Base-by-base conservation (phyloP, 352 stramenopile species). In the Plasmopara muralis region DNA sequence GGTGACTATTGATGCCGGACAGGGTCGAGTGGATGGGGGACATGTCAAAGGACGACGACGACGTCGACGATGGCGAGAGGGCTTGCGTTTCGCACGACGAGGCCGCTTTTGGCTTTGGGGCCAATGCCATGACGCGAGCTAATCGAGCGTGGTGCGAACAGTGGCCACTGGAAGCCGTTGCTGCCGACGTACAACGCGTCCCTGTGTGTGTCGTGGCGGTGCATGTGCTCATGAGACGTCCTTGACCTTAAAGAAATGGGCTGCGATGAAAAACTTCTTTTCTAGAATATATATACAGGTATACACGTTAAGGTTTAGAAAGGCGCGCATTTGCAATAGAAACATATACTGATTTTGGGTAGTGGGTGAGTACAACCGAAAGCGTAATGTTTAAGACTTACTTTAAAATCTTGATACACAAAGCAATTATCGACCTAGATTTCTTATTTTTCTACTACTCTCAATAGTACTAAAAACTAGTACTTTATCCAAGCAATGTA, bases 81-180 rank as follows among this genome's bases (percentile, higher is more conserved):
- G 38, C 39, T 46, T 28, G 33, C 39, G n/a, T 4, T 14, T 35
- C 46, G 35, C 28, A 43, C n/a, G 35, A 40, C 40, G 55, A n/a
- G n/a, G 43, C 2, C 29, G 31, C 20, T 57, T 88, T 89, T 29
- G 83, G 76, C 57, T 88, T 89, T 31, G 83, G 79, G 5, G 77
- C 83, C 12, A 93, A 61, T 33, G 80, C 79, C 76, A 93, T 83
- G 42, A 91, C 63, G 20, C 83, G 78, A 35, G 79, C 74, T 65
- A 93, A 86, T 9, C 83, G 78, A 49, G 74, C 71, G 59, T 93
- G 83, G 53, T 93, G 83, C 35, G 78, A 68, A 55, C 83, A 93
- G 37, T 83, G 66, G 18, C 67, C 72, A 9, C 50, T 62, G 9
- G 63, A 65, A 39, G 63, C 51, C 2, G 68, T 69, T 9, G 72